Conservation (phyloP, 1,139 yeast species). For the Candida pseudoviswanathii region DNA sequence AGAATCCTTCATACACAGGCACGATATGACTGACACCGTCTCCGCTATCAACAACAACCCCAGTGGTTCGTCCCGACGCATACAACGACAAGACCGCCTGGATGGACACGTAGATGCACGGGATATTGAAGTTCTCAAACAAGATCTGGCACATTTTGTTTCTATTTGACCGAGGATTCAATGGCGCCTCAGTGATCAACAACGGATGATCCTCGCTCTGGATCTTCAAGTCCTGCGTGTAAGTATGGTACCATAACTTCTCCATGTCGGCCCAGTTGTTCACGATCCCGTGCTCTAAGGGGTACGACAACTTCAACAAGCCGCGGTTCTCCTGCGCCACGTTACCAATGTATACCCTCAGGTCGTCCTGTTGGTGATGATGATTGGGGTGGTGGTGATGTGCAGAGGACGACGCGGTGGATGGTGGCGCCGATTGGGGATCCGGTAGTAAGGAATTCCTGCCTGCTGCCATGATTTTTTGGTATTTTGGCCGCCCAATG, state of each 20-base stretch:
- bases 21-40: conserved; percentile 90
- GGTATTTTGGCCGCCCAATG: conserved; percentile 82
- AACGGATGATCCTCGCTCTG: conserved; percentile 58
- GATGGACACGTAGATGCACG: conserved; percentile 78
- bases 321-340: conserved; percentile 79
- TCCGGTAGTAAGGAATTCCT: conserved; percentile 43
- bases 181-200: conserved; percentile 85
- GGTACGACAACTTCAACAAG: conserved; percentile 65
- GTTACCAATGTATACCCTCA: conserved; percentile 66
- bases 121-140: conserved; percentile 84
- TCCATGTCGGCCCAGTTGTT: conserved; percentile 88
- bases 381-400: too few relatives aligned
- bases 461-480: conserved; percentile 77
- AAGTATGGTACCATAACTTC: conserved; percentile 66
- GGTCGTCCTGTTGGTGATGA: conserved; percentile 23
- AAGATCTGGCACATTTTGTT: conserved; percentile 74
- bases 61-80: conserved; percentile 90
- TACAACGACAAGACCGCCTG: conserved; percentile 87
- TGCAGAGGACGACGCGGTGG: too few relatives aligned
- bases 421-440: conserved; percentile 17
- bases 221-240: conserved; percentile 57
- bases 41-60: conserved; percentile 85
- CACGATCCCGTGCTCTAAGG: conserved; percentile 82
- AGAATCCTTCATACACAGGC: conserved; percentile 88
- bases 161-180: conserved; percentile 73